Evolutionary conservation across 169 alveolate species (phyloP).

Genomic region (Cryptosporidium meleagridis): DNA sequence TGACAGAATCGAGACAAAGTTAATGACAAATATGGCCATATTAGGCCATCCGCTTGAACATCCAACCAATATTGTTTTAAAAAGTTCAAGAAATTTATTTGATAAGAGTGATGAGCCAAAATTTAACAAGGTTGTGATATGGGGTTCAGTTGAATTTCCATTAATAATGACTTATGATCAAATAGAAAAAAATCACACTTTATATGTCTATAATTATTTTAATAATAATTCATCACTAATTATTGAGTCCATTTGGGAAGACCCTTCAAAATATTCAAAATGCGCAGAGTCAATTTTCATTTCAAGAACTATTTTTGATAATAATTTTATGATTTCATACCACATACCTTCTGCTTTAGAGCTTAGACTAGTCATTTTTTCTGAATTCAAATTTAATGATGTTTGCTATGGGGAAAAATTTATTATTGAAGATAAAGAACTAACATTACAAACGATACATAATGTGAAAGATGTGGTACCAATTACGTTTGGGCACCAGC

Average conservation of each 20-base stretch:
- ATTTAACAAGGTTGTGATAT: neutral
- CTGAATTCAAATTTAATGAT: neutral
- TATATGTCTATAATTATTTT: neutral
- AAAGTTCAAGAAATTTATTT: neutral
- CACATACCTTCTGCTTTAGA: conserved; percentile 15
- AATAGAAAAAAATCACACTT: conserved; percentile 7
- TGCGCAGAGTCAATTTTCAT: conserved; percentile 24
- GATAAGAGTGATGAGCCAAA: neutral
- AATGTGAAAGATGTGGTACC: conserved; percentile 30
- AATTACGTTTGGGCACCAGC: neutral
- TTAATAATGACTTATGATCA: conserved; percentile 26
- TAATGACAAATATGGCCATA: neutral
- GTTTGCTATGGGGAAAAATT: neutral
- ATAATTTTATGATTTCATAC: neutral
- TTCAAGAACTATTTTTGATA: conserved; percentile 3
- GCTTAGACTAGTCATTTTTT: neutral
- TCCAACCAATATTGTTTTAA: neutral
- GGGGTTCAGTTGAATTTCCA: conserved; percentile 55
- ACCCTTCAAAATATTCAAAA: conserved; percentile 7
- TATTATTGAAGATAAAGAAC: neutral
- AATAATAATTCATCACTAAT: neutral
- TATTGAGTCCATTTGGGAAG: conserved; percentile 14
- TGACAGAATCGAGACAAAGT: neutral
- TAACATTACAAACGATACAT: neutral
- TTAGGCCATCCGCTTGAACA: conserved; percentile 46